These are phyloP conservation scores for Blastobotrys serpentis DNA, from an alignment of 1,139 yeast species.

Conservation along the genomic window DNA sequence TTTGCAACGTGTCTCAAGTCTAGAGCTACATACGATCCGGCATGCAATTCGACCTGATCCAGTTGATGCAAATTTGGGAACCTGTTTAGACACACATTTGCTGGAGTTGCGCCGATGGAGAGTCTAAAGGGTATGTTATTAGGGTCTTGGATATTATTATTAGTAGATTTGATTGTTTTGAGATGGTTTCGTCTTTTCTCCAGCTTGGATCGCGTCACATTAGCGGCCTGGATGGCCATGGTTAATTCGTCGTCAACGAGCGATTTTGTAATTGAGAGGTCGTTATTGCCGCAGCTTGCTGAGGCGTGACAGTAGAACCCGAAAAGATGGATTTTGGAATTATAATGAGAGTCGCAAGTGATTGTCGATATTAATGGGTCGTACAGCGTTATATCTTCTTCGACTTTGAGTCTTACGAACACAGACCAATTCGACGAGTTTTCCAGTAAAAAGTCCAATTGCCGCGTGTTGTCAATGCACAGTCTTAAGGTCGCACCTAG, in stretches of 20 bases:
- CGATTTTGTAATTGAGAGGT: slow-evolving; percentile 47
- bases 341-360: slow-evolving; percentile 34
- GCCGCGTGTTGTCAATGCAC: slow-evolving; percentile 60
- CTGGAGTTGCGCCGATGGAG: slow-evolving; percentile 79
- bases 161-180: slow-evolving; percentile 14
- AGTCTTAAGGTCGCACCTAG: slow-evolving; percentile 44
- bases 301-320: slow-evolving; percentile 82
- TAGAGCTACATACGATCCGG: slow-evolving; percentile 70
- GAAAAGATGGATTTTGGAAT: slow-evolving; percentile 44
- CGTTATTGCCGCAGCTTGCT: slow-evolving; percentile 56
- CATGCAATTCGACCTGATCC: slow-evolving; percentile 65
- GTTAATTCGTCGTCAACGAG: slow-evolving; percentile 53
- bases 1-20: slow-evolving; percentile 62
- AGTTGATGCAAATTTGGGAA: slow-evolving; percentile 21
- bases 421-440: slow-evolving; percentile 28
- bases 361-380: slow-evolving; percentile 38
- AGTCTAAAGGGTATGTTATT: slow-evolving; percentile 16
- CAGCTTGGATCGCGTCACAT: slow-evolving; percentile 24
- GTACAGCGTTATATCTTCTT: slow-evolving; percentile 25
- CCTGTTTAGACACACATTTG: slow-evolving; percentile 39
- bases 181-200: slow-evolving; percentile 29
- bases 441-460: slow-evolving; percentile 48
- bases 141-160: slow-evolving; percentile 16
- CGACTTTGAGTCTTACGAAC: slow-evolving; percentile 32
- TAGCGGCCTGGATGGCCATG: slow-evolving; percentile 54